Percentiles rank a stretch among this genome's conserved stretches.
Evolutionary conservation across 331 rosid species (phyloP).

Genomic region (Malus hybrid): DNA sequence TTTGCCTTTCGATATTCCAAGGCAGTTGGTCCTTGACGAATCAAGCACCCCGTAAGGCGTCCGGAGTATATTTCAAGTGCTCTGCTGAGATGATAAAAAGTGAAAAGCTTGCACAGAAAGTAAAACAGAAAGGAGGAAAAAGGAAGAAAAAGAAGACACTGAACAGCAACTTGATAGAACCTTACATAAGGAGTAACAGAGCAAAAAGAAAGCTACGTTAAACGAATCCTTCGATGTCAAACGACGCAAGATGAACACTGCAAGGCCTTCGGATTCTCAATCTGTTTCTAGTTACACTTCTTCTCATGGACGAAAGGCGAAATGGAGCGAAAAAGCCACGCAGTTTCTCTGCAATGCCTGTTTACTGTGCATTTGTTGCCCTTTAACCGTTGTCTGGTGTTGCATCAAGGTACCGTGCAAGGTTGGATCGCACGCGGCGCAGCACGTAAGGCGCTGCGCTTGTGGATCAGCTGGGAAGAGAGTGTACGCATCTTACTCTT

Average conservation of each 20-base stretch:
- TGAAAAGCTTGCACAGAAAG: not conserved
- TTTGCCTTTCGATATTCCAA: not conserved
- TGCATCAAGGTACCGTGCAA: slow-evolving; percentile 47
- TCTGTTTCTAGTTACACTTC: slow-evolving; percentile 7
- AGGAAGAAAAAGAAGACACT: not conserved
- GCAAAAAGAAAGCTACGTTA: not conserved
- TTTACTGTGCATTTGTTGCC: slow-evolving; percentile 42
- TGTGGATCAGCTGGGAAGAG: slow-evolving; percentile 25
- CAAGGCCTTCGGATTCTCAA: not conserved
- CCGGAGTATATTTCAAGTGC: slow-evolving; percentile 2
- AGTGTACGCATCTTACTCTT: slow-evolving; percentile 36
- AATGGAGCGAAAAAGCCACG: slow-evolving; percentile 15
- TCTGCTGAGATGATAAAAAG: slow-evolving; percentile 15
- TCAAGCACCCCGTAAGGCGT: slow-evolving; percentile 16
- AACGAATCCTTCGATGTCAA: not conserved
- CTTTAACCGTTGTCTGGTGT: slow-evolving; percentile 30
- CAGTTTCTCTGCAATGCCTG: slow-evolving; percentile 45
- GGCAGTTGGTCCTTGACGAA: not conserved
- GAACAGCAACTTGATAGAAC: not conserved
- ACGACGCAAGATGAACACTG: not conserved
- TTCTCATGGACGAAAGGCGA: slow-evolving; percentile 11
- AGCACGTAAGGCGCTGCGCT: slow-evolving; percentile 24
- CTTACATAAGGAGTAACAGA: not conserved
- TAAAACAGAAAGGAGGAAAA: not conserved
- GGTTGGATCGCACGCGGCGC: slow-evolving; percentile 30